Evolutionary conservation across 2,329 filamentous ascomycete genomes (phyloP).

Genomic region (Fusarium veterinarium): DNA sequence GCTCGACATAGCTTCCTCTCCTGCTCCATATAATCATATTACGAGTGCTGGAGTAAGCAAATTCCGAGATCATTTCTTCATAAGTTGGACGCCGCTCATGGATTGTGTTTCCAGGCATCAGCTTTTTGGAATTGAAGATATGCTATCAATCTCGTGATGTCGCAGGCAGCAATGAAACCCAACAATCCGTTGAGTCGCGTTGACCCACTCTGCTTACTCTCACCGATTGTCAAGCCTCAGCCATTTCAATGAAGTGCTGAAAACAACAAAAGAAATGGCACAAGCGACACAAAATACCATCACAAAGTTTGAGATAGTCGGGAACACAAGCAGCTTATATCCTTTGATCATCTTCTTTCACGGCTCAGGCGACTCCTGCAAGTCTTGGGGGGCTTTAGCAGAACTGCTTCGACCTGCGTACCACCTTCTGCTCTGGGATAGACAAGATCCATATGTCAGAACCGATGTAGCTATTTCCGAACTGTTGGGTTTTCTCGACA

Average conservation of each 20-base stretch:
- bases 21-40: not conserved
- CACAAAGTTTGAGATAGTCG: not conserved
- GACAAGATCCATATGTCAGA: not conserved
- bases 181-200: not conserved
- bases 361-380: conserved; percentile 36
- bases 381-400: conserved; percentile 26
- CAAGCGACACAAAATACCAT: not conserved
- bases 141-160: not conserved
- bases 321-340: not conserved
- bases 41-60: fast-evolving
- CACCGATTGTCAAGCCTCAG: not conserved
- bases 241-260: not conserved
- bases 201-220: conserved; percentile 9
- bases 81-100: fast-evolving
- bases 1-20: not conserved
- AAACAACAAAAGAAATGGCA: not conserved
- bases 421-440: conserved; percentile 30
- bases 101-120: not conserved
- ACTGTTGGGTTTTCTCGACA: not conserved
- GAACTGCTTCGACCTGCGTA: conserved; percentile 5
- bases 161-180: not conserved
- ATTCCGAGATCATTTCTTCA: not conserved
- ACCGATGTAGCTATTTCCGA: not conserved
- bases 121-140: not conserved
- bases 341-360: conserved; percentile 39